Conservation (phyloP, 306 rosid genomes). For the Erythrophleum fordii region DNA sequence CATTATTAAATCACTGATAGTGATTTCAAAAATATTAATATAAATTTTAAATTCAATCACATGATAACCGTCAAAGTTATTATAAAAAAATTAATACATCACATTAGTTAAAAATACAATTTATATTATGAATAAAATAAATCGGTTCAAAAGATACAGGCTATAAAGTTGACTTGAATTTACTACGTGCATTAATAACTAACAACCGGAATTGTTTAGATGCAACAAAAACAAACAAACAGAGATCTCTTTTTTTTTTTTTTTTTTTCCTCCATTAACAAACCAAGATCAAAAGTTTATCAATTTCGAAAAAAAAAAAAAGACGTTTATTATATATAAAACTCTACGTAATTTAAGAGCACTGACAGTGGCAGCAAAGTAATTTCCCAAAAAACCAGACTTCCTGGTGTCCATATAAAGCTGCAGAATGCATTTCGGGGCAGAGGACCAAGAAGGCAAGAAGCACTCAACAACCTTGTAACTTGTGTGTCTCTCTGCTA, state of each 20-base stretch:
- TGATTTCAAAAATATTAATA: no score
- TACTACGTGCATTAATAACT: neutral
- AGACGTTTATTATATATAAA: no score
- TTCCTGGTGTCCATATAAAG: conserved; percentile 41
- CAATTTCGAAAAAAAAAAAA: no score
- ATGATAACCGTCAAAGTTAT: neutral
- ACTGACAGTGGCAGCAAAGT: conserved; percentile 34
- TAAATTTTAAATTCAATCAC: no score
- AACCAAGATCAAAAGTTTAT: neutral
- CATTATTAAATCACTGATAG: no score
- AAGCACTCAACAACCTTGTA: conserved; percentile 20
- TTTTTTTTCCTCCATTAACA: no score
- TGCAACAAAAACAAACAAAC: neutral
- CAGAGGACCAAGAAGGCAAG: neutral
- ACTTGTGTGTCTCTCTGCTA: conserved; percentile 1
- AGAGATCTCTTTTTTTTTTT: no score
- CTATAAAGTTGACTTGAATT: neutral
- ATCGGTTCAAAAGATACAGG: neutral
- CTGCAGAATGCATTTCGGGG: neutral
- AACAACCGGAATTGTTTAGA: neutral
- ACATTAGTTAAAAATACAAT: no score
- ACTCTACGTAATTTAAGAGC: conserved; percentile 14
- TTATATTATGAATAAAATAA: neutral
- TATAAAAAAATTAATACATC: neutral
- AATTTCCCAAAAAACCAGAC: conserved; percentile 30